Conservation (phyloP, 2,329 filamentous ascomycete species). For the Knoxdaviesia capensis region DNA sequence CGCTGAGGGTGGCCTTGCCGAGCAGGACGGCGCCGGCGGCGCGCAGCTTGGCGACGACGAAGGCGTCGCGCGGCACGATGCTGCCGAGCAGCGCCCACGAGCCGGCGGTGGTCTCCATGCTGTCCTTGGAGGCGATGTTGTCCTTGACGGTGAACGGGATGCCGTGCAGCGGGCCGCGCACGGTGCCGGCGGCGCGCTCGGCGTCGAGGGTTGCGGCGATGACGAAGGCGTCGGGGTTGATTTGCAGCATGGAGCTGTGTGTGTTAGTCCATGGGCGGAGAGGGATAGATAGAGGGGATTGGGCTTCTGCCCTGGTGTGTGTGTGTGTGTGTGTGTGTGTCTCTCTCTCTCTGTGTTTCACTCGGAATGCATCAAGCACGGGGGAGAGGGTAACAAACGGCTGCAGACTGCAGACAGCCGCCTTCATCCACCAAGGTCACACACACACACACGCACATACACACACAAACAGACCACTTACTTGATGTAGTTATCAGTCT, state of each 20-base stretch:
- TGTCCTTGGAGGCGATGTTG: constrained; percentile 47
- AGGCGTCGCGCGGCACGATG: constrained; percentile 46
- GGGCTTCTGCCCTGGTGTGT: not conserved
- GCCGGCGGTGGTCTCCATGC: constrained; percentile 56
- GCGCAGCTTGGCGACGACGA: constrained; percentile 39
- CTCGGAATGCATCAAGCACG: no score
- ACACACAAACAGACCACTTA: constrained; percentile 11
- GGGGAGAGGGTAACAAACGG: no score
- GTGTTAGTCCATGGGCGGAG: not conserved
- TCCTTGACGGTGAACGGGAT: constrained; percentile 63
- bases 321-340: no score
- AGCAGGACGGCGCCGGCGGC: constrained; percentile 47
- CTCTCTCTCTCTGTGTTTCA: no score
- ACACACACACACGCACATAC: not conserved
- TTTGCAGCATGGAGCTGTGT: constrained; percentile 34
- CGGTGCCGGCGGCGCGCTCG: constrained; percentile 33
- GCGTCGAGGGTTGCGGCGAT: constrained; percentile 41
- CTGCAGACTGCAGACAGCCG: no score
- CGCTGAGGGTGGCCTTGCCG: constrained; percentile 49
- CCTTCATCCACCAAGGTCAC: not conserved
- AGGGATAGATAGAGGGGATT: not conserved
- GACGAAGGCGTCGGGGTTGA: constrained; percentile 44
- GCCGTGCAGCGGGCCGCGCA: constrained; percentile 50
- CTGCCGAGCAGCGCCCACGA: constrained; percentile 45
- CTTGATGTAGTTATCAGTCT: constrained; percentile 46